Conservation (phyloP, 345 rosid species). For the Hypericum androsaemum region DNA sequence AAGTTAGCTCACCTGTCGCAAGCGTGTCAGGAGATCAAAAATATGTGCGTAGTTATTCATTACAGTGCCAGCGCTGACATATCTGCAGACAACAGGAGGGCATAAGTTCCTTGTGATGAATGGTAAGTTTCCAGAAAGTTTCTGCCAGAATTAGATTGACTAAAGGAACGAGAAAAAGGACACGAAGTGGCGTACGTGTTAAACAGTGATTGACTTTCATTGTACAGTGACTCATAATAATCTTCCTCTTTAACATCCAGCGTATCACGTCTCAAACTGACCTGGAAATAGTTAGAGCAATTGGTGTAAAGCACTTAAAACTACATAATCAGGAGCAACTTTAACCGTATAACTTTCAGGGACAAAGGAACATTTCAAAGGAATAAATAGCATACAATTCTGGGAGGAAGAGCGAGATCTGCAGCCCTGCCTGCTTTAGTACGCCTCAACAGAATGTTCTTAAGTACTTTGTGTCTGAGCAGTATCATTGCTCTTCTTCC, state of each 20-base stretch:
- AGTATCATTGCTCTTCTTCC: constrained; percentile 84
- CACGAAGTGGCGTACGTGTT: constrained; percentile 47
- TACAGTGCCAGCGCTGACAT: constrained; percentile 70
- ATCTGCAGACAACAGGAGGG: constrained; percentile 33
- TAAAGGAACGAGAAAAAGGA: not conserved
- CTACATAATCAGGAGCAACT: constrained; percentile 3
- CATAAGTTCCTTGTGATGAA: not conserved
- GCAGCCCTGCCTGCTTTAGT: constrained; percentile 93
- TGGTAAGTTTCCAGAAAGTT: too few species aligned
- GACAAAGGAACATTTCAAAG: too few species aligned
- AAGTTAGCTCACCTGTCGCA: constrained; percentile 64
- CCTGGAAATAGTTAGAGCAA: constrained; percentile 29
- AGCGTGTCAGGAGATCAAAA: constrained; percentile 89
- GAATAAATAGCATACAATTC: constrained; percentile 44
- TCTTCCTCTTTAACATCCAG: constrained; percentile 78
- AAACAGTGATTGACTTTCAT: constrained; percentile 81
- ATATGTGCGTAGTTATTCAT: constrained; percentile 94
- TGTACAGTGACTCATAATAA: constrained; percentile 73
- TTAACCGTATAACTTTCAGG: constrained; percentile 3
- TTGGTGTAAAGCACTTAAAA: constrained; percentile 1
- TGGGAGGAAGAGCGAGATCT: constrained; percentile 97
- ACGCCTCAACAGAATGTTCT: constrained; percentile 63
- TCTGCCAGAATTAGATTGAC: too few species aligned
- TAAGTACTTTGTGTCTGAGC: constrained; percentile 76
- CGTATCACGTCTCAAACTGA: constrained; percentile 69